Base-by-base conservation (phyloP, 2,329 filamentous ascomycete species). In the Paramyrothecium roridum region DNA sequence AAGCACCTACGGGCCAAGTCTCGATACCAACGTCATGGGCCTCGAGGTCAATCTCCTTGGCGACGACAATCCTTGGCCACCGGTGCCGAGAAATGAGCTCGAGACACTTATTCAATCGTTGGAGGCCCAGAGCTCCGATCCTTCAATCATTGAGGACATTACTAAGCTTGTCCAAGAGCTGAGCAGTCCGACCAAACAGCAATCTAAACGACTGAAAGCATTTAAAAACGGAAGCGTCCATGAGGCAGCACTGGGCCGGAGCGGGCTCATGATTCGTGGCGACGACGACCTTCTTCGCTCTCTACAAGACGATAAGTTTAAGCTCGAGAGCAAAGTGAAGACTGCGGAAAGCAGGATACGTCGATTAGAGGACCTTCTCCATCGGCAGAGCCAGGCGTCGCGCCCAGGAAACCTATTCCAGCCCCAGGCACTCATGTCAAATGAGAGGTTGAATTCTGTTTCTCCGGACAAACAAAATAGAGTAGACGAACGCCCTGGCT, bases 141-240 rank as follows among this genome's bases (percentile, higher is more conserved):
- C 84, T 6, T 77, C 78, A 2, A 77, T 93, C 56, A 77, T 91
- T 1, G 80, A 86, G 12, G 90, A 96, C 52, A 80, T 98, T 34
- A 77, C 80, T 3, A 90, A 91, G 65, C 83, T 92, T 19, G 82
- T 96, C 57, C 86, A 87, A 57, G 92, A 96, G 53, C 79, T 98
- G 16, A 87, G 87, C 67, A 85, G 83, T 54, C 92, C 93, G 3
- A 95, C 91, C 0, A 91, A 89, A 63, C 91, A 95, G 69, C 93
- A 96, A 67, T 84, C 87, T 57, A 93, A 91, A 71, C 85, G 91
- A 55, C 84, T 95, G 8, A 96, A 93, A 70, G 92, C 91, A 6
- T 98, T 99, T 78, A 97, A 97, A 69, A 95, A 96, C 67, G 95
- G 95, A 17, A 98, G 95, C 67, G 83, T 98, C 40, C 92, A 97